A percentile compares a stretch with the other conserved stretches of the same genome.
phyloP scores from a whole-genome alignment of 208 protist genomes.

The Trypanosoma platydactyli region DNA sequence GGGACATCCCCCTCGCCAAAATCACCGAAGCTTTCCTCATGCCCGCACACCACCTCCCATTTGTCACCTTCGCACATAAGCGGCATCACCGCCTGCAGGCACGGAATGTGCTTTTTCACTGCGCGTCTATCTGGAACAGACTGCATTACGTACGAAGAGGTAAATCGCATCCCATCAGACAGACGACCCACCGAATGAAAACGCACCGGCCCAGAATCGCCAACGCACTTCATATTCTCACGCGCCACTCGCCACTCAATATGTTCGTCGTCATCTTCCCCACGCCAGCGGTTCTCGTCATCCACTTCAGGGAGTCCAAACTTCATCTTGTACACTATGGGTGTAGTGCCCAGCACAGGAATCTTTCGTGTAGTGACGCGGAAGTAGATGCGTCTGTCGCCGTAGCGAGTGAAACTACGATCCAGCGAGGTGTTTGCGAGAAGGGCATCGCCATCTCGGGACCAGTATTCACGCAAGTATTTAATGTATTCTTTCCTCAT shows the following conservation, averaged over 20 bases:
- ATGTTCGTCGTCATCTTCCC: slow-evolving; percentile 10
- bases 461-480: slow-evolving; percentile 14
- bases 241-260: neutral
- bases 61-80: slow-evolving; percentile 45
- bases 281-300: slow-evolving; percentile 19
- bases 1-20: slow-evolving; percentile 6
- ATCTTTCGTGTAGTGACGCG: slow-evolving; percentile 32
- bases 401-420: slow-evolving; percentile 33
- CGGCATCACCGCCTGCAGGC: slow-evolving; percentile 25
- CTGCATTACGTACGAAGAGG: slow-evolving; percentile 6
- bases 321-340: slow-evolving; percentile 11
- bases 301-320: slow-evolving; percentile 20
- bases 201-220: neutral
- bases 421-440: slow-evolving; percentile 26
- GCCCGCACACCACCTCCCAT: slow-evolving; percentile 45
- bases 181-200: slow-evolving; percentile 18
- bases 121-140: neutral
- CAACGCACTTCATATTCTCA: slow-evolving; percentile 12
- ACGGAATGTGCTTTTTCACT: slow-evolving; percentile 21
- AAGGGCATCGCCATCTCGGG: slow-evolving; percentile 19
- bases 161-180: slow-evolving; percentile 23
- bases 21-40: slow-evolving; percentile 14
- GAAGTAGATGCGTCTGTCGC: slow-evolving; percentile 37
- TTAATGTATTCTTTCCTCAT: neutral
- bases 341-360: slow-evolving; percentile 9